Evolutionary conservation across 2,329 filamentous ascomycete species (phyloP).

Genomic region (Penicillium sp.): DNA sequence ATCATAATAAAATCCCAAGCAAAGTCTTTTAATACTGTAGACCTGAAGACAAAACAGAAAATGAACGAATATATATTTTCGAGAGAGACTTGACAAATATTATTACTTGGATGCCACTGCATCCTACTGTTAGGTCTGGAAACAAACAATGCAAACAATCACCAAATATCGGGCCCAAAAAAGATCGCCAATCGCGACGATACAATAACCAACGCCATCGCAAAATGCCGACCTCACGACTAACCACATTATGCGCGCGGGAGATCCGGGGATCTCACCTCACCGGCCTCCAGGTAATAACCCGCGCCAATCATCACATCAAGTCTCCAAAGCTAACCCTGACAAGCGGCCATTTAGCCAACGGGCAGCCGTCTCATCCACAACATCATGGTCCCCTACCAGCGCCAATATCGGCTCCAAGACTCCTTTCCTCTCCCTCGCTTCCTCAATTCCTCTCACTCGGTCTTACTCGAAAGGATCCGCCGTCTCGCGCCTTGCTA

Average conservation of each 20-base stretch:
- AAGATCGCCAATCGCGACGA: conserved; percentile 17
- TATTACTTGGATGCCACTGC: not conserved
- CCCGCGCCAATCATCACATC: not conserved
- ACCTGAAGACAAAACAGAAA: no score
- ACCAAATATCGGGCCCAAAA: conserved; percentile 13
- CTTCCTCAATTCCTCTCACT: not conserved
- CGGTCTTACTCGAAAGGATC: conserved; percentile 22
- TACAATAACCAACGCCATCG: conserved; percentile 10
- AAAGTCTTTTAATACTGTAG: no score
- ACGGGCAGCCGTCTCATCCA: conserved; percentile 13
- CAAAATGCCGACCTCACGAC: conserved; percentile 28
- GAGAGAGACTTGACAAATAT: no score
- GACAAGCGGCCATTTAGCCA: conserved; percentile 12
- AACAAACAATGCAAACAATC: conserved; percentile 39
- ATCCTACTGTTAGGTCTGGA: not conserved
- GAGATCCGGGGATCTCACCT: conserved; percentile 21
- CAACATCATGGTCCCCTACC: conserved; percentile 7
- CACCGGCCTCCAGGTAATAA: conserved; percentile 24
- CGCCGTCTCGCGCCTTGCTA: conserved; percentile 32
- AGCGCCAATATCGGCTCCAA: conserved; percentile 3
- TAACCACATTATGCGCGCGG: conserved; percentile 24
- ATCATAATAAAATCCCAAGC: no score
- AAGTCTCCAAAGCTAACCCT: conserved; percentile 5
- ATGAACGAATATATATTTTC: no score
- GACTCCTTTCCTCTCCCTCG: not conserved